Conservation (phyloP, 2,329 filamentous ascomycete species). For the Monosporascus sp. region DNA sequence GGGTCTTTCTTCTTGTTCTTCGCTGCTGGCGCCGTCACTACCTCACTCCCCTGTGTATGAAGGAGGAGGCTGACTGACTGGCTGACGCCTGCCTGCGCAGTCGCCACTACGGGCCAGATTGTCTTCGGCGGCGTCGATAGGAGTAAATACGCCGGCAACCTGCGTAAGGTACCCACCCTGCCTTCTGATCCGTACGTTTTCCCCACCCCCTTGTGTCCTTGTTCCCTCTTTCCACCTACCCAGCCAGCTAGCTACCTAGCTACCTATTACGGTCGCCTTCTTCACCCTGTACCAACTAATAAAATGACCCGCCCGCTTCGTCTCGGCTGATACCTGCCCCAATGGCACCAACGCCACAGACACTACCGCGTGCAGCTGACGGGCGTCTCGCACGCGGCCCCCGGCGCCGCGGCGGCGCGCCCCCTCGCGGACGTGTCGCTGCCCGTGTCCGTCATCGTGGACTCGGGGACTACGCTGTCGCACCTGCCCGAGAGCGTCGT, state of each 20-base stretch:
- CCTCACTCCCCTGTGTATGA: neutral
- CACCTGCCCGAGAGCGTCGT: slow-evolving; percentile 39
- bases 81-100: slow-evolving; percentile 10
- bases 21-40: neutral
- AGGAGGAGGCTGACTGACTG: slow-evolving; percentile 1
- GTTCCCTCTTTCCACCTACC: neutral
- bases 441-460: slow-evolving; percentile 41
- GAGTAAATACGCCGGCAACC: slow-evolving; percentile 43
- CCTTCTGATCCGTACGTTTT: slow-evolving; percentile 24
- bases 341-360: slow-evolving; percentile 7
- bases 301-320: neutral
- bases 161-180: slow-evolving; percentile 39
- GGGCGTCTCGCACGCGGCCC: slow-evolving; percentile 14
- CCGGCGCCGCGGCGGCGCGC: slow-evolving; percentile 5
- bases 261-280: slow-evolving; percentile 7
- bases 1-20: neutral
- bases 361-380: slow-evolving; percentile 24
- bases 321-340: neutral
- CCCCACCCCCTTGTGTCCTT: slow-evolving; percentile 7
- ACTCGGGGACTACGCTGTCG: slow-evolving; percentile 47
- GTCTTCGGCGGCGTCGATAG: slow-evolving; percentile 50
- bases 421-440: slow-evolving; percentile 10
- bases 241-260: slow-evolving; percentile 15
- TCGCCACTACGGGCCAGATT: slow-evolving; percentile 39
- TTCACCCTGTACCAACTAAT: neutral